Base-by-base conservation (phyloP, 306 rosid genomes). In the Geum urbanum region DNA sequence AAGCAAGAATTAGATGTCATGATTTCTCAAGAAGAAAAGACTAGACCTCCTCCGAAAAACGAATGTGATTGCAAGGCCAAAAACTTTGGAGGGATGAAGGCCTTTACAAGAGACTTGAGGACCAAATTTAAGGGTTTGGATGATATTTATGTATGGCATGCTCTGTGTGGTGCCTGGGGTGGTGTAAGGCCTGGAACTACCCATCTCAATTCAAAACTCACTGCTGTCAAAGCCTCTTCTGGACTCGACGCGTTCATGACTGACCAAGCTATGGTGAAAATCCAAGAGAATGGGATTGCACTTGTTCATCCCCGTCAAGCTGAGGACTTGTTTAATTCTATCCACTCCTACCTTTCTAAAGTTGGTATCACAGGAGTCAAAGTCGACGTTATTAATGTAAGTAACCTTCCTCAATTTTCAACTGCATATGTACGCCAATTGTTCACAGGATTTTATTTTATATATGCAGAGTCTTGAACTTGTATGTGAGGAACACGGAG, bases 151-250 rank as follows among this genome's bases (percentile, higher is more conserved):
- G 88, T 87, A 43, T 92, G 95, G 95, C 95, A 92, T 66, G 92
- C 98, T 49, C 84, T 87, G 18, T 84, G 89, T 76, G 98, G 98
- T 3, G 89, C 92, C 1, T 92, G 92, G 96, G 98, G 96, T 72
- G 96, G 98, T 52, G 96, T 92, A 55, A 83, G 89, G 65, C 98
- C 96, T 1, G 84, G 88, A 37, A 2, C 95, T 1, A 87, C 98
- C 8, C 89, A 82, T 67, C 75, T 89, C 5, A 55, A 79, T 51
- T 74, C 89, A 0, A 87, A 78, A 44, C 60, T 89, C 43, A 19
- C 37, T 87, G 95, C 75, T 32, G 37, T 32, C 37, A 80, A 83
- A 76, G 79, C 80, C 70, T 86, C 96, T 9, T 84, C 88, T 9
- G 88, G 91, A 0, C 95, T 92, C 37, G 89, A 89, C 45, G 85